phyloP scores from a whole-genome alignment of 306 rosid species.

The Arachis stenosperma region DNA sequence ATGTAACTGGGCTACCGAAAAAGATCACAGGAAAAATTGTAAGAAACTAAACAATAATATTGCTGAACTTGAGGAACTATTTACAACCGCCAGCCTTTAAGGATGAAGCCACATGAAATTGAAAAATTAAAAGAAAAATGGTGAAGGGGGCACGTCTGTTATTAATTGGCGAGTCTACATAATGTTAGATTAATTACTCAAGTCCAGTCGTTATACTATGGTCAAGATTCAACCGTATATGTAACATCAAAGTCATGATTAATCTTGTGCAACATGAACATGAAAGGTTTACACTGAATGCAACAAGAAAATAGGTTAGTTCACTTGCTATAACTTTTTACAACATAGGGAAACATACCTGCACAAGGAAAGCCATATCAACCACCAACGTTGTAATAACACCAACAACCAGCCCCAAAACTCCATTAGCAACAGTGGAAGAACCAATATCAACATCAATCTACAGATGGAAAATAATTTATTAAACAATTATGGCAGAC shows the following conservation, averaged over 20 bases:
- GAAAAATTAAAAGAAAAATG: background rate
- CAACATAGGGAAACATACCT: slow-evolving; percentile 57
- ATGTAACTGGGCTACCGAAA: background rate
- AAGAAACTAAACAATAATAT: background rate
- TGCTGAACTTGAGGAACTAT: slow-evolving; percentile 8
- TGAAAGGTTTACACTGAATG: slow-evolving; percentile 13
- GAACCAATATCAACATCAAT: slow-evolving; percentile 99
- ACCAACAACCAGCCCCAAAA: slow-evolving; percentile 94
- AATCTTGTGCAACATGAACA: slow-evolving; percentile 12
- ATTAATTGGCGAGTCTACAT: background rate
- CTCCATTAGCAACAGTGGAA: slow-evolving; percentile 99
- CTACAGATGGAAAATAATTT: slow-evolving; percentile 52
- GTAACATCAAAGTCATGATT: slow-evolving; percentile 23
- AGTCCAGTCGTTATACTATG: slow-evolving; percentile 23
- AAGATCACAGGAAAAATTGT: background rate
- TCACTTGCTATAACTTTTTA: slow-evolving; percentile 6
- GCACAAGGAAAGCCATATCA: slow-evolving; percentile 99
- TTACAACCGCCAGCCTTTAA: slow-evolving; percentile 11
- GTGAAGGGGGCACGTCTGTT: too few species aligned
- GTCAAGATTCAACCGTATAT: slow-evolving; percentile 14
- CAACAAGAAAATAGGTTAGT: slow-evolving; percentile 12
- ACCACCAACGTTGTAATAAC: slow-evolving; percentile 97
- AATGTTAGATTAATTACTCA: slow-evolving; percentile 19
- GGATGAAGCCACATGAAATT: slow-evolving; percentile 1
- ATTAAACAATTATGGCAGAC: slow-evolving; percentile 37